Evolutionary conservation across 2,329 filamentous ascomycete species (phyloP), one percentile per base, ranked within the genome.

Genomic region (Verticillium albo-atrum): DNA sequence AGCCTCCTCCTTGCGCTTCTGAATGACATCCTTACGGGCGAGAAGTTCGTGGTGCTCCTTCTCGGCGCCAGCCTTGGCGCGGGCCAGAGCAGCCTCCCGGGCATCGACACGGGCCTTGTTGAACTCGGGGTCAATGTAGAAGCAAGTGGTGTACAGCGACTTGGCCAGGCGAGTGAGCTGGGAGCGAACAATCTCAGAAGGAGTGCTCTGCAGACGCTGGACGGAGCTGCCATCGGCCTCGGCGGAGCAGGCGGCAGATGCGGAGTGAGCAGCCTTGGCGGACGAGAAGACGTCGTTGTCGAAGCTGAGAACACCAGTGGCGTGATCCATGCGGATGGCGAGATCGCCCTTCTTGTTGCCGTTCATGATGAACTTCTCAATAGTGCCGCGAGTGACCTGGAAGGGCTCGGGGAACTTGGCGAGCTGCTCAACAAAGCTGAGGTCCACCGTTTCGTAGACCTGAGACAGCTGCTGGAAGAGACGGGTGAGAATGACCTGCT

Each of bases 361-460:
- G 77, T 99, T 99, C 95, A 99, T 99, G 83, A 99, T 98, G 83
- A 99, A 99, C 81, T 98, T 99, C 82, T 99, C 95, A 66, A 99
- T 96, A 63, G 91, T 96, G 66, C 89, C 87, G 58, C 90, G 88
- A 64, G 86, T 90, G 66, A 98, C 92, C 78, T 97, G 90, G 85
- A 96, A 98, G 50, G 95, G 92, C 73, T 96, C 93, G 10, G 95
- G 95, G 83, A 99, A 99, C 71, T 95, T 86, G 63, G 95, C 95
- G 58, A 99, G 89, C 70, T 91, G 89, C 74, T 97, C 89, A 54
- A 99, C 94, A 69, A 98, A 98, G 68, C 87, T 85, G 62, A 99
- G 85, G 74, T 98, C 92, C 59, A 99, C 94, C 53, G 95, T 97
- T 77, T 98, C 96, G 78, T 99, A 99, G 58, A 99, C 95, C 77